Evolutionary conservation across 495 filamentous ascomycete species (phyloP).

Genomic region (Hypoxylon fragiforme): DNA sequence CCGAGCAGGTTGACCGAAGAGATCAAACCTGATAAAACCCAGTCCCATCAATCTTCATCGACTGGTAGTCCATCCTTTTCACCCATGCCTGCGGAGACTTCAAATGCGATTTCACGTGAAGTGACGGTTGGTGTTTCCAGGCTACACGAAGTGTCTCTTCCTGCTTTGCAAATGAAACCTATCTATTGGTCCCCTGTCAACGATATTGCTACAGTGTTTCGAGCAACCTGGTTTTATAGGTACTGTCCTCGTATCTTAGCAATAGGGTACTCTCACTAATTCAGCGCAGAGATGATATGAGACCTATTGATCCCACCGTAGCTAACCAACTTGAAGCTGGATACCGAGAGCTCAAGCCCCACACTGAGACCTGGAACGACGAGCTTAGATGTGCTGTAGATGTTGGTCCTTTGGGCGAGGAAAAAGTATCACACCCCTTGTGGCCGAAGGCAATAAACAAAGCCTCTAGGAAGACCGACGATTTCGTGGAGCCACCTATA

Average conservation of each 20-base stretch:
- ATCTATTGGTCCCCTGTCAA: constrained; percentile 98
- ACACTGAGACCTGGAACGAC: constrained; percentile 91
- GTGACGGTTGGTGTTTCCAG: constrained; percentile 78
- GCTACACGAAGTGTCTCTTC: constrained; percentile 63
- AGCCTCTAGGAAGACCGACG: constrained; percentile 41
- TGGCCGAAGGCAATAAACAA: constrained; percentile 66
- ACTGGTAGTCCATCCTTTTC: constrained; percentile 2
- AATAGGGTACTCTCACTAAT: constrained; percentile 13
- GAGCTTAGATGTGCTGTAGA: constrained; percentile 90
- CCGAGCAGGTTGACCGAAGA: constrained; percentile 20
- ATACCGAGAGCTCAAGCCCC: constrained; percentile 81
- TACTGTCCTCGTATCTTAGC: constrained; percentile 11
- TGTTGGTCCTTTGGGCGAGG: constrained; percentile 85
- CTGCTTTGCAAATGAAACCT: constrained; percentile 78
- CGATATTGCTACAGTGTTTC: constrained; percentile 78
- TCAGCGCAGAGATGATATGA: constrained; percentile 69
- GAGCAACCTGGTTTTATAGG: constrained; percentile 96
- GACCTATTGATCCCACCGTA: constrained; percentile 82
- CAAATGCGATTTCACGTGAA: constrained; percentile 42
- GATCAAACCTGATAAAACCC: constrained; percentile 3
- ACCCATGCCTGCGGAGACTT: constrained; percentile 3
- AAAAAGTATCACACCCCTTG: constrained; percentile 80
- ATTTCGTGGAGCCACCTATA: constrained; percentile 50
- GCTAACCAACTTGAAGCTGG: constrained; percentile 91
- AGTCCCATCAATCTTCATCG: constrained; percentile 14